Base-by-base conservation (phyloP, 176 grass and related monocot genomes). In the Musa schizocarpa region DNA sequence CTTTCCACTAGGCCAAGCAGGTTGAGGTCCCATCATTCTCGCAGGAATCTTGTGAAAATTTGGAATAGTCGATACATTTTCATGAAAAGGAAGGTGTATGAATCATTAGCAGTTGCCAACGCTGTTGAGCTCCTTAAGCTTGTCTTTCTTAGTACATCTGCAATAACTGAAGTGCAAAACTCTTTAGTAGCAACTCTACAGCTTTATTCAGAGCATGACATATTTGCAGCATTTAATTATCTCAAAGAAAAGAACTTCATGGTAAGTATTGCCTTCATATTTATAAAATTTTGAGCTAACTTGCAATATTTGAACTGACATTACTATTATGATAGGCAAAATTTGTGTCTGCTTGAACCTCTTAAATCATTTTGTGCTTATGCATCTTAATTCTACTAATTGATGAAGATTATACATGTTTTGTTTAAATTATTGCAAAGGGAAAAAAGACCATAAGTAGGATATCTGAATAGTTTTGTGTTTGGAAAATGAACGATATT, bases 111-210 rank as follows among this genome's bases (percentile, higher is more conserved):
- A 49, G 76, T 86, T 78, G 88, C 95, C 80, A 98, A 93, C 84
- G 90, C 84, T 6, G 59, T 98, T 54, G 88, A 91, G 81, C 84
- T 98, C 61, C 84, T 98, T 70, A 98, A 98, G 70, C 77, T 98
- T 79, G 84, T 89, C 74, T 90, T 93, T 73, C 86, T 98, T n/a
- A 87, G 84, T 77, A 91, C 80, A 50, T 81, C 93, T 83, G 87
- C 82, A 80, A 85, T 78, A 50, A 72, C 88, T 76, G 74, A 87
- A 66, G 88, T 90, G 72, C 95, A 91, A 78, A 78, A 81, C 72
- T 98, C 90, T 73, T 76, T 98, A 50, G 84, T 80, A 8, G 73
- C 84, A 78, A 93, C 88, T 43, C 84, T 98, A n/a, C 84, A 87
- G 75, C 75, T 84, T 29, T 98, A 98, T 73, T 86, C 90, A 13